These are phyloP conservation scores for Schizosaccharomyces versatilis DNA, from an alignment of 1,139 yeast genomes.

Conservation along the genomic window DNA sequence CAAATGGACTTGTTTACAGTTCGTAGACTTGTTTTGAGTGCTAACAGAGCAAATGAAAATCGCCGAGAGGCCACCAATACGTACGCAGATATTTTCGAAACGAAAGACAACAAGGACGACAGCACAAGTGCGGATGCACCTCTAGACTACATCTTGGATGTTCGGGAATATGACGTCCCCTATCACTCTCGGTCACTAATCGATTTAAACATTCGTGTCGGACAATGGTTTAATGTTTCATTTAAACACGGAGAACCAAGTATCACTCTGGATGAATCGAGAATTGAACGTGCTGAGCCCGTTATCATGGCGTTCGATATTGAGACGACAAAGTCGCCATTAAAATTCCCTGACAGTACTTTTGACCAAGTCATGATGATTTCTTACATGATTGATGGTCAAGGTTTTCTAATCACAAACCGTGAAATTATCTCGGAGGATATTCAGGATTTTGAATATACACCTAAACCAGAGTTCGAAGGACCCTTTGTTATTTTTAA, in stretches of 20 bases:
- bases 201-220: slow-evolving; percentile 65
- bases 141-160: slow-evolving; percentile 45
- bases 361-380: slow-evolving; percentile 98
- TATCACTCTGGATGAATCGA: slow-evolving; percentile 43
- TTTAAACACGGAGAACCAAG: slow-evolving; percentile 35
- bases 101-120: slow-evolving; percentile 2
- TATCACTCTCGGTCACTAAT: slow-evolving; percentile 89
- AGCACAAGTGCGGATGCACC: slow-evolving; percentile 26
- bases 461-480: slow-evolving; percentile 90
- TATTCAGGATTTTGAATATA: slow-evolving; percentile 89
- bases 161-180: slow-evolving; percentile 89
- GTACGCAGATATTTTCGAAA: slow-evolving; percentile 24
- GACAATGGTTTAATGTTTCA: slow-evolving; percentile 82
- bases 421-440: slow-evolving; percentile 85
- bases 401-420: slow-evolving; percentile 80
- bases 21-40: slow-evolving; percentile 44
- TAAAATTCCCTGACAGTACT: slow-evolving; percentile 82
- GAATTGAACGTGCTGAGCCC: slow-evolving; percentile 90
- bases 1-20: slow-evolving; percentile 54
- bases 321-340: slow-evolving; percentile 90
- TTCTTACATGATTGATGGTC: slow-evolving; percentile 96
- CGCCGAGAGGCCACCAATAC: slow-evolving; percentile 48
- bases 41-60: slow-evolving; percentile 44
- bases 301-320: slow-evolving; percentile 92
- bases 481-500: slow-evolving; percentile 80